These are phyloP conservation scores for Debaryomyces psychrophilus DNA, from an alignment of 1,139 yeast genomes.

Conservation along the genomic window DNA sequence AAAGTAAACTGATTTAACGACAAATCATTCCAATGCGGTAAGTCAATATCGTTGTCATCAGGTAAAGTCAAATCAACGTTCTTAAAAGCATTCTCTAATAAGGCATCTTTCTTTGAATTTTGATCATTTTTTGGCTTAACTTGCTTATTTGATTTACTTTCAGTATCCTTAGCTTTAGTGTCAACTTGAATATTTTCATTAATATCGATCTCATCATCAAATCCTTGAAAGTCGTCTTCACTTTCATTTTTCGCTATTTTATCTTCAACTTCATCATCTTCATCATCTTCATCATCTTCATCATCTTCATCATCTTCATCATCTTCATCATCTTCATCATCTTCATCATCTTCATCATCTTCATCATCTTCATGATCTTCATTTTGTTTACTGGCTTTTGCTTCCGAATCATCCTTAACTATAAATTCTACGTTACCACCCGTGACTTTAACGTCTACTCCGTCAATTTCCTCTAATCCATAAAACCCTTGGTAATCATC, in stretches of 20 bases:
- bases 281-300: slow-evolving; percentile 16
- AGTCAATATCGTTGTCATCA: slow-evolving; percentile 41
- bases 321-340: slow-evolving; percentile 20
- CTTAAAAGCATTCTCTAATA: slow-evolving; percentile 29
- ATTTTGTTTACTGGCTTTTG: slow-evolving; percentile 16
- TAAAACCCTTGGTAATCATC: slow-evolving; percentile 89
- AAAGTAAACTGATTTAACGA: slow-evolving; percentile 56
- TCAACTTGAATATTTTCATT: slow-evolving; percentile 1
- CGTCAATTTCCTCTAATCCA: slow-evolving; percentile 93
- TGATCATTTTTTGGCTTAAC: slow-evolving; percentile 13
- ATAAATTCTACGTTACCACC: slow-evolving; percentile 68
- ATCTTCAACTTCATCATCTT: slow-evolving; percentile 14
- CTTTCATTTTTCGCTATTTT: slow-evolving; percentile 18
- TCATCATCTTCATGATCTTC: slow-evolving; percentile 16
- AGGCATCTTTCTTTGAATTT: slow-evolving; percentile 18
- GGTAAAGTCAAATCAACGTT: slow-evolving; percentile 35
- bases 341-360: slow-evolving; percentile 15
- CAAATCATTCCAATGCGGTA: slow-evolving; percentile 62
- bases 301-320: slow-evolving; percentile 15
- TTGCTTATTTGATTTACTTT: slow-evolving; percentile 2
- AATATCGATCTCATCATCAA: slow-evolving; percentile 1
- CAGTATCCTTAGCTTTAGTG: not conserved
- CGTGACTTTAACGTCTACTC: slow-evolving; percentile 76
- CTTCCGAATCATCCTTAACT: slow-evolving; percentile 45
- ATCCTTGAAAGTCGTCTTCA: slow-evolving; percentile 13